Evolutionary conservation across 2,329 filamentous ascomycete species (phyloP).

Genomic region (Fusarium newnesense): DNA sequence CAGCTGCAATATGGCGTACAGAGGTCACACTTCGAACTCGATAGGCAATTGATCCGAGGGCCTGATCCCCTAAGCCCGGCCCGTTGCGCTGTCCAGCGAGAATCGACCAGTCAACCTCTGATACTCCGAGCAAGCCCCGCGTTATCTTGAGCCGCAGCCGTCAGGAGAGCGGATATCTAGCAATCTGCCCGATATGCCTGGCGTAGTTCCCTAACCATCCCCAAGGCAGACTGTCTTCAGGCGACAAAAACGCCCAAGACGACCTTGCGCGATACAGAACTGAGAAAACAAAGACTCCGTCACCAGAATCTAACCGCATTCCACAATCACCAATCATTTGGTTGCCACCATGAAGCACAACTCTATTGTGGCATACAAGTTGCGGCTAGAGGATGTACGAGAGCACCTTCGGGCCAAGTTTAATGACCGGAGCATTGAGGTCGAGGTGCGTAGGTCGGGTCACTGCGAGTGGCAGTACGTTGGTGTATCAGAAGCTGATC

Average conservation of each 20-base stretch:
- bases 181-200: not conserved
- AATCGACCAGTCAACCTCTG: not conserved
- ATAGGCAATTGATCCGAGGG: not conserved
- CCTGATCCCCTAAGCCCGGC: not conserved
- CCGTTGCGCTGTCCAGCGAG: not conserved
- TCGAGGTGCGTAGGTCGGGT: constrained; percentile 1
- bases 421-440: not conserved
- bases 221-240: constrained; percentile 2
- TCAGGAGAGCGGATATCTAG: constrained; percentile 4
- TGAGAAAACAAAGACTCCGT: not conserved
- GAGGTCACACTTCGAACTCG: not conserved
- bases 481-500: not conserved
- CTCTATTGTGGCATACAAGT: constrained; percentile 5
- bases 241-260: not conserved
- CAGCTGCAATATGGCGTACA: not conserved
- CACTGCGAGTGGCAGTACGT: not conserved
- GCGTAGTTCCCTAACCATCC: not conserved
- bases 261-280: not conserved
- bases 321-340: not conserved
- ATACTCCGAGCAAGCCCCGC: not conserved
- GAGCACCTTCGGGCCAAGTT: not conserved
- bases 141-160: constrained; percentile 4
- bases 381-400: constrained; percentile 2
- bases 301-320: not conserved
- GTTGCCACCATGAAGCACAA: constrained; percentile 5